Evolutionary conservation across 2,329 filamentous ascomycete genomes (phyloP), one percentile per base, ranked within the genome.

Genomic region (Xylogone sp.): DNA sequence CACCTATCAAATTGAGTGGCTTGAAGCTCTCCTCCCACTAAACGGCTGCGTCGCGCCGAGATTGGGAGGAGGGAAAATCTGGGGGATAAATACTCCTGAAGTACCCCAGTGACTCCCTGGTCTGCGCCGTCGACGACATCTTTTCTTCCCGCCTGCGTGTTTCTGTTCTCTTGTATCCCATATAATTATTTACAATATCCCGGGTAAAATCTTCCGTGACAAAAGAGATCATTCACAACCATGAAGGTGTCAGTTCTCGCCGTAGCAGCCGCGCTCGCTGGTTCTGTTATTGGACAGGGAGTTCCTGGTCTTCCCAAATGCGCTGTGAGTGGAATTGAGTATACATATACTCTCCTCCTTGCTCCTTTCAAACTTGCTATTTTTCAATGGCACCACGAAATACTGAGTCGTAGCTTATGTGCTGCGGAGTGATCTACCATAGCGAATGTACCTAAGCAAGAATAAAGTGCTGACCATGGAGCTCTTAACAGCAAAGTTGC

Each of bases 251-350:
- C 46, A 42, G 42, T 54, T 46, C 42, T 75, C 52, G 59, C 77
- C 60, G 66, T 79, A 57, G 65, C 74, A 55, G 67, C 82, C 60
- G 74, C 79, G 59, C 68, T 82, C 45, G 73, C 78, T 59, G 75
- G 75, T 69, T 69, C 83, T 53, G 74, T 78, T 56, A 68, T 71
- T 55, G 77, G 77, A 39, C 79, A 81, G 63, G 60, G 62, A 39
- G 13, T 75, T 51, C 58, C 62, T 24, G 62, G 60, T 39, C 73
- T 80, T 46, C 83, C 79, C 16, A 53, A 56, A 9, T 86, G 77
- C 60, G 81, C 81, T 57, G 81, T 84, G 73, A 62, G 79, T 75
- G 34, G 19, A 27, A 24, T 13, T 18, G n/a, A 39, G 5, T 13
- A 39, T 16, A 9, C n/a, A 16, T 5, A 18, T 39, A 18, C 34